A percentile compares a stretch with the other conserved stretches of the same genome.
Conservation (phyloP, 768 basidiomycete species). For the Lepiota venenata region DNA sequence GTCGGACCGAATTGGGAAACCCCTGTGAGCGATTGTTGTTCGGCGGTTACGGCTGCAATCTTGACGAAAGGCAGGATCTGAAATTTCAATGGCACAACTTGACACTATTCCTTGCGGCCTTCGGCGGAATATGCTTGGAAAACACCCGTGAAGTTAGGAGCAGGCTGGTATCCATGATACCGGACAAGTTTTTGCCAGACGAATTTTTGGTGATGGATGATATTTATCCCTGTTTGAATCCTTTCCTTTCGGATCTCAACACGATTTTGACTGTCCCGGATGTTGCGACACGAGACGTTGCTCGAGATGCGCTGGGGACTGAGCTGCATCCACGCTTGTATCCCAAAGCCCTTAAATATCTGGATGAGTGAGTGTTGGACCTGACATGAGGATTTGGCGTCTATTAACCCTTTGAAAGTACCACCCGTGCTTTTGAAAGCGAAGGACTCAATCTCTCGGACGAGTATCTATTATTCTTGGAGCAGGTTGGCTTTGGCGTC, state of each 20-base stretch:
- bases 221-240: conserved; percentile 54
- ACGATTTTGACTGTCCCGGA: conserved; percentile 62
- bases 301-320: conserved; percentile 74
- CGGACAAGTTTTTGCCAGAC: conserved; percentile 62
- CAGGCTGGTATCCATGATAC: conserved; percentile 50
- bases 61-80: conserved; percentile 47
- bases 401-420: conserved; percentile 8
- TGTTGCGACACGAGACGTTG: conserved; percentile 69
- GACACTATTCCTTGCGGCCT: conserved; percentile 70
- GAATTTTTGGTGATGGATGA: conserved; percentile 62
- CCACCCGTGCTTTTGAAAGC: conserved; percentile 8
- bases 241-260: conserved; percentile 68
- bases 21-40: conserved; percentile 21
- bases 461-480: conserved; percentile 53
- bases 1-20: conserved; percentile 21
- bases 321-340: conserved; percentile 76
- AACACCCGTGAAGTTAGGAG: conserved; percentile 34
- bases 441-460: conserved; percentile 34
- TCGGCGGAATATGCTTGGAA: conserved; percentile 55
- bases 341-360: conserved; percentile 58
- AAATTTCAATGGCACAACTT: conserved; percentile 85
- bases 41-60: not conserved
- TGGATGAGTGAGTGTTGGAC: conserved; percentile 63
- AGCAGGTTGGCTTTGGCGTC: conserved; percentile 50
- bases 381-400: not conserved